Evolutionary conservation across 805 yeast species (phyloP).

Genomic region (Cyberlindnera xishuangbannaensis): DNA sequence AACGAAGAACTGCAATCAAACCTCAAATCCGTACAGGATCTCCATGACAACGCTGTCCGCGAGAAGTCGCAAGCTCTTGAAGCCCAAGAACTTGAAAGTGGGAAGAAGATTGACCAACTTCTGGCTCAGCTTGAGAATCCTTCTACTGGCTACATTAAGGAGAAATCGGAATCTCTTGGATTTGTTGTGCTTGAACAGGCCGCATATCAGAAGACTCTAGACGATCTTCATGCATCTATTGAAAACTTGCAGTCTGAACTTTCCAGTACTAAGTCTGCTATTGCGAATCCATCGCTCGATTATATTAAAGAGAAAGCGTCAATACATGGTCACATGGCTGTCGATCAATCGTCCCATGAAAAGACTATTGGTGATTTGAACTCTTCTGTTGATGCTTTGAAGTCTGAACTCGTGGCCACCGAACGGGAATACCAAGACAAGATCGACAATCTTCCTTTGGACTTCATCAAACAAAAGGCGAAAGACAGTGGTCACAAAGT

Average conservation of each 20-base stretch:
- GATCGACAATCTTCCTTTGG: slow-evolving; percentile 28
- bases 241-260: slow-evolving; percentile 1
- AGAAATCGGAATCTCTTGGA: slow-evolving; percentile 25
- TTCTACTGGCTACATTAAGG: slow-evolving; percentile 24
- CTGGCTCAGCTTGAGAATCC: slow-evolving; percentile 1
- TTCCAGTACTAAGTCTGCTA: neutral
- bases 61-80: neutral
- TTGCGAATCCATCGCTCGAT: slow-evolving; percentile 29
- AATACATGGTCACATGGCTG: slow-evolving; percentile 17
- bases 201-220: slow-evolving; percentile 5
- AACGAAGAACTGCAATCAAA: slow-evolving; percentile 1
- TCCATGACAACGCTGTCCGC: slow-evolving; percentile 1
- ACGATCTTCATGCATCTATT: slow-evolving; percentile 8
- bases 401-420: neutral
- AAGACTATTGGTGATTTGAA: neutral
- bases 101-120: slow-evolving; percentile 5
- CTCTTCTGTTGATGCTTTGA: neutral
- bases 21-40: neutral
- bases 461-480: slow-evolving; percentile 21
- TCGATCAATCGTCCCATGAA: slow-evolving; percentile 3
- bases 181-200: slow-evolving; percentile 13
- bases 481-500: slow-evolving; percentile 2
- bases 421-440: neutral
- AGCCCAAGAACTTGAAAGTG: neutral
- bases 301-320: slow-evolving; percentile 26